Percentiles rank a stretch among this genome's conserved stretches.
Conservation (phyloP, 306 rosid genomes). For the Ormosia emarginata region DNA sequence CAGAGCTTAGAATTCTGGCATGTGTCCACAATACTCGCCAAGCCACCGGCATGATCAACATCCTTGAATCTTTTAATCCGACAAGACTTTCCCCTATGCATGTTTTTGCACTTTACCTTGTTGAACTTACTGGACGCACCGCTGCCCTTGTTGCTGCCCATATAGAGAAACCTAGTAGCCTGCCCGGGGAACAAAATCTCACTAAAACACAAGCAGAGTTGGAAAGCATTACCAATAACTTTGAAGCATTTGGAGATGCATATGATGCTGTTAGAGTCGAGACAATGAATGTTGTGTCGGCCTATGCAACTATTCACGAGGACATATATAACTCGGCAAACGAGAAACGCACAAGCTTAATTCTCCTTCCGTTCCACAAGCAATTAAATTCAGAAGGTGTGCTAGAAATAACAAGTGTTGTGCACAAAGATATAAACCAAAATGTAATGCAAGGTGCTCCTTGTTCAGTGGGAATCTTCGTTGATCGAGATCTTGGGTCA, state of each 20-base stretch:
- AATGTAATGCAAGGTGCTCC: constrained; percentile 27
- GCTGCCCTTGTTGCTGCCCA: constrained; percentile 36
- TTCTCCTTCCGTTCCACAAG: constrained; percentile 39
- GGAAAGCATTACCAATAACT: constrained; percentile 8
- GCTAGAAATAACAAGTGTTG: neutral
- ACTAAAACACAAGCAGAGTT: constrained; percentile 26
- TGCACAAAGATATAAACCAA: constrained; percentile 19
- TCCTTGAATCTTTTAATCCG: constrained; percentile 27
- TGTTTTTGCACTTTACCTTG: constrained; percentile 28
- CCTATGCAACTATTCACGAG: constrained; percentile 35
- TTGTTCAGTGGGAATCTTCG: constrained; percentile 38
- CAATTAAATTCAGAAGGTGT: neutral
- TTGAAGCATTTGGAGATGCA: constrained; percentile 15
- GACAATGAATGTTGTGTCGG: constrained; percentile 22
- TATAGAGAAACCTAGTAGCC: neutral
- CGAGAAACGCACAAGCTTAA: constrained; percentile 22
- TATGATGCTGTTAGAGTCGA: constrained; percentile 24
- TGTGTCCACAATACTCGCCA: constrained; percentile 34
- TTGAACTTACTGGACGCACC: constrained; percentile 34
- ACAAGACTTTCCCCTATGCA: constrained; percentile 26
- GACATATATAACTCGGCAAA: constrained; percentile 24
- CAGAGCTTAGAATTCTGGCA: constrained; percentile 39
- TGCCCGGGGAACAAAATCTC: constrained; percentile 9
- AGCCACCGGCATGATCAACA: constrained; percentile 9
- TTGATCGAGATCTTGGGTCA: constrained; percentile 24